phyloP scores from a whole-genome alignment of 2,329 filamentous ascomycete species.

The Didymella pomorum region DNA sequence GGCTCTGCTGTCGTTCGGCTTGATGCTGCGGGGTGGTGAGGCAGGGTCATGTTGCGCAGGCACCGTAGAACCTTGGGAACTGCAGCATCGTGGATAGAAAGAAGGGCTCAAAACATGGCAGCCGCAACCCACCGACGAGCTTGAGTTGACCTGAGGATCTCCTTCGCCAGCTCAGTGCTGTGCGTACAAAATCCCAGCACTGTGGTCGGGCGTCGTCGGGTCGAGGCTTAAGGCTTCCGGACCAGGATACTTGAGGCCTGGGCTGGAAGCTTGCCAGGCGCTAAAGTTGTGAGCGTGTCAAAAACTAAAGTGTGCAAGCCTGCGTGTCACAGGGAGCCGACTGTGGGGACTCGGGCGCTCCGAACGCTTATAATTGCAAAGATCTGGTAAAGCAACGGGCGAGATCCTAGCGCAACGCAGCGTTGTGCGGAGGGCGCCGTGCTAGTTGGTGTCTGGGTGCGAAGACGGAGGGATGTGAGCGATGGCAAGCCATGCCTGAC shows the following conservation, averaged over 20 bases:
- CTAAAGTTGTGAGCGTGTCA: constrained; percentile 34
- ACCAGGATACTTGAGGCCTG: constrained; percentile 27
- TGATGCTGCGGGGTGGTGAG: constrained; percentile 12
- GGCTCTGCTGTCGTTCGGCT: constrained; percentile 23
- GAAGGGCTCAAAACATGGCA: constrained; percentile 38
- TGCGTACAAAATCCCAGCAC: constrained; percentile 41
- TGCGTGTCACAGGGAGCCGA: constrained; percentile 37
- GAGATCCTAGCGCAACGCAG: constrained; percentile 32
- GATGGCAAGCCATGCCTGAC: not conserved
- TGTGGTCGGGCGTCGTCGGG: constrained; percentile 46
- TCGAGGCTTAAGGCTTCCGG: constrained; percentile 37
- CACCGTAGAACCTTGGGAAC: constrained; percentile 12
- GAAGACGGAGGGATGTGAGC: constrained; percentile 5
- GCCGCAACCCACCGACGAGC: constrained; percentile 34
- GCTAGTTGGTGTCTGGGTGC: constrained; percentile 10
- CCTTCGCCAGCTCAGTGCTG: constrained; percentile 21
- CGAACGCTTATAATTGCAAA: constrained; percentile 30
- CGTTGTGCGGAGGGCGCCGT: constrained; percentile 18
- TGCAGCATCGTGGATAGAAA: constrained; percentile 8
- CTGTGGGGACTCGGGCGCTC: constrained; percentile 37
- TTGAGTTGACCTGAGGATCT: constrained; percentile 12
- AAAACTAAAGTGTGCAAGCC: constrained; percentile 39
- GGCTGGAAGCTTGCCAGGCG: constrained; percentile 24
- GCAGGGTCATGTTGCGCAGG: constrained; percentile 8
- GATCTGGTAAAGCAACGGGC: constrained; percentile 28